These are phyloP conservation scores for Hanseniaspora gamundiae DNA, from an alignment of 1,139 yeast genomes.

Conservation along the genomic window DNA sequence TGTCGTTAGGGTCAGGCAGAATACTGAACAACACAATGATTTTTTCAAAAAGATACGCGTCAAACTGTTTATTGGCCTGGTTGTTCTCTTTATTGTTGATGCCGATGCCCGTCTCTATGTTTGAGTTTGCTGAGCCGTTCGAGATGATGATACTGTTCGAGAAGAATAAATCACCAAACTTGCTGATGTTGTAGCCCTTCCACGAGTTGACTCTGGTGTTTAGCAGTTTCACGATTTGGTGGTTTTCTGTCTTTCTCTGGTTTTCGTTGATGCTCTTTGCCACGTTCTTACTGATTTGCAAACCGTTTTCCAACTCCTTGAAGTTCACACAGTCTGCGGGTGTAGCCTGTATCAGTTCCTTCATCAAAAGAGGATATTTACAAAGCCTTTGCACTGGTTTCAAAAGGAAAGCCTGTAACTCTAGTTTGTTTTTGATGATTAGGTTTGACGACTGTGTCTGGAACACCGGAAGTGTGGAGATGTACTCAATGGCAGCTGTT, in stretches of 20 bases:
- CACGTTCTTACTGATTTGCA: constrained; percentile 54
- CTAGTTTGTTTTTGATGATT: constrained; percentile 76
- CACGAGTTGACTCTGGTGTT: constrained; percentile 64
- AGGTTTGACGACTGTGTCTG: constrained; percentile 21
- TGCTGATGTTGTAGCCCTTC: constrained; percentile 80
- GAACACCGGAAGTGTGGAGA: constrained; percentile 44
- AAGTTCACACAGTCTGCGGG: constrained; percentile 42
- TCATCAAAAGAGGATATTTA: constrained; percentile 76
- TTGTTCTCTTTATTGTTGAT: constrained; percentile 29
- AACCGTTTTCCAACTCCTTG: constrained; percentile 59
- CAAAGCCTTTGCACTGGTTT: constrained; percentile 94
- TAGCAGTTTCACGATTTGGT: constrained; percentile 55
- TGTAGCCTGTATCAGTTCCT: constrained; percentile 60
- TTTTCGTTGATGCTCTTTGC: constrained; percentile 91
- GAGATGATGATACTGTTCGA: constrained; percentile 68
- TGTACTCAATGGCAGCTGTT: constrained; percentile 72
- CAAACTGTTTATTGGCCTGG: constrained; percentile 78
- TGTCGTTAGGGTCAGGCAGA: constrained; percentile 20
- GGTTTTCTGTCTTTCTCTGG: constrained; percentile 84
- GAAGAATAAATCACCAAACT: constrained; percentile 75
- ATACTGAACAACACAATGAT: constrained; percentile 72
- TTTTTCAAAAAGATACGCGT: constrained; percentile 78
- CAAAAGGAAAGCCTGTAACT: constrained; percentile 75
- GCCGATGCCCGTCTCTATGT: background rate
- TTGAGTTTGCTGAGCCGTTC: constrained; percentile 11